Conservation (phyloP, 805 yeast species). For the Spathaspora sp. region DNA sequence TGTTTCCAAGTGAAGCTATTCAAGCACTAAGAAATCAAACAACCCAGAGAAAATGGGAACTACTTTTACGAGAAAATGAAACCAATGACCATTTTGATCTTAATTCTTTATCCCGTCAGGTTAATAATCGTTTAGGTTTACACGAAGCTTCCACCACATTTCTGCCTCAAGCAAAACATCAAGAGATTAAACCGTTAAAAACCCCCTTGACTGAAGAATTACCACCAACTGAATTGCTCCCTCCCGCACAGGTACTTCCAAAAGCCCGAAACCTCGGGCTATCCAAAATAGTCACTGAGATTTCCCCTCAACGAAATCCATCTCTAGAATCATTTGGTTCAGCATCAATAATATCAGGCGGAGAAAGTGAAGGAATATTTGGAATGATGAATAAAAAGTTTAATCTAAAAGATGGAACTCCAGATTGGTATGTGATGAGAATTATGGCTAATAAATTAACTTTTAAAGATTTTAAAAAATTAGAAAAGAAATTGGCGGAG, state of each 20-base stretch:
- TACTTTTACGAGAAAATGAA: slow-evolving; percentile 38
- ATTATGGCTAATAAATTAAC: slow-evolving; percentile 32
- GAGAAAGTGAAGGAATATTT: slow-evolving; percentile 2
- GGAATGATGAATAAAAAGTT: slow-evolving; percentile 10
- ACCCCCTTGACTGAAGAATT: not conserved
- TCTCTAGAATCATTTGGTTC: slow-evolving; percentile 6
- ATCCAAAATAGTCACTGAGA: slow-evolving; percentile 2
- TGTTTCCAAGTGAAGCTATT: slow-evolving; percentile 32
- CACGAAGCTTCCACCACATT: not conserved
- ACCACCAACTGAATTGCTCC: not conserved
- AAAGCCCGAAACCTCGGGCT: slow-evolving; percentile 2
- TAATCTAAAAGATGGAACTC: slow-evolving; percentile 34
- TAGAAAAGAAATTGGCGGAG: slow-evolving; percentile 29
- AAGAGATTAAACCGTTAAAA: not conserved
- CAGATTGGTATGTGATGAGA: slow-evolving; percentile 38
- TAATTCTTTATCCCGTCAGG: slow-evolving; percentile 14
- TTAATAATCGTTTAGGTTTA: not conserved
- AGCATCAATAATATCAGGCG: not conserved
- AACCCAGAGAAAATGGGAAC: slow-evolving; percentile 40
- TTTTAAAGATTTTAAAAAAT: slow-evolving; percentile 28
- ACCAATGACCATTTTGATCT: slow-evolving; percentile 35
- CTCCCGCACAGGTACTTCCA: not conserved
- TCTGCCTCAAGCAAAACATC: not conserved
- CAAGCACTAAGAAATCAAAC: slow-evolving; percentile 29
- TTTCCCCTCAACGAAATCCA: slow-evolving; percentile 1